A percentile compares a stretch with the other conserved stretches of the same genome.
phyloP scores from a whole-genome alignment of 2,329 filamentous ascomycete species.

The Penicillium rolfsii region DNA sequence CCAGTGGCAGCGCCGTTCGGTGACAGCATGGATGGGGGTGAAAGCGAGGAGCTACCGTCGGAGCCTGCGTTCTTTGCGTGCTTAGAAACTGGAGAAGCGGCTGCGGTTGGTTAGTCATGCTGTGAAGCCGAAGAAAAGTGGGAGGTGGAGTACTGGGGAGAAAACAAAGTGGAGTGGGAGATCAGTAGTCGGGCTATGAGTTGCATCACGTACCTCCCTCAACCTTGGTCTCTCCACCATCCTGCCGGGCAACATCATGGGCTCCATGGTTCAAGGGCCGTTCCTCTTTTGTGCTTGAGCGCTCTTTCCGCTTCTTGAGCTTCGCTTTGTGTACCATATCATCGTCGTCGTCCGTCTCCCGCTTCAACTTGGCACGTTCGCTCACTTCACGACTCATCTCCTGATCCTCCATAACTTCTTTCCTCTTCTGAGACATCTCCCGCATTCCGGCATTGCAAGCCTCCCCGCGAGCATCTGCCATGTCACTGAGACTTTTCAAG shows the following conservation, averaged over 20 bases:
- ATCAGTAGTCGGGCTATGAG: slow-evolving; percentile 4
- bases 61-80: slow-evolving; percentile 43
- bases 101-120: slow-evolving; percentile 24
- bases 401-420: slow-evolving; percentile 58
- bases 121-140: slow-evolving; percentile 18
- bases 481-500: slow-evolving; percentile 60
- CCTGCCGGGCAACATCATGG: slow-evolving; percentile 65
- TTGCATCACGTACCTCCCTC: slow-evolving; percentile 54
- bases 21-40: slow-evolving; percentile 48
- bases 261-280: slow-evolving; percentile 64
- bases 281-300: slow-evolving; percentile 63
- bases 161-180: slow-evolving; percentile 20
- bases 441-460: slow-evolving; percentile 63
- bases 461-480: slow-evolving; percentile 60
- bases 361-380: slow-evolving; percentile 53
- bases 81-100: slow-evolving; percentile 45
- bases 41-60: slow-evolving; percentile 45
- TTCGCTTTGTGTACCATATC: slow-evolving; percentile 62
- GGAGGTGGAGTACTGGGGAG: slow-evolving; percentile 13
- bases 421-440: slow-evolving; percentile 61
- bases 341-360: slow-evolving; percentile 50
- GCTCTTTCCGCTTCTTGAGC: slow-evolving; percentile 78
- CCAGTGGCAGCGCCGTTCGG: slow-evolving; percentile 48
- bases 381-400: slow-evolving; percentile 54
- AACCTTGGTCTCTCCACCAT: slow-evolving; percentile 61